Percentiles rank a stretch among this genome's conserved stretches.
Conservation (phyloP, 2,329 filamentous ascomycete species). For the Pseudogymnoascus sp. region DNA sequence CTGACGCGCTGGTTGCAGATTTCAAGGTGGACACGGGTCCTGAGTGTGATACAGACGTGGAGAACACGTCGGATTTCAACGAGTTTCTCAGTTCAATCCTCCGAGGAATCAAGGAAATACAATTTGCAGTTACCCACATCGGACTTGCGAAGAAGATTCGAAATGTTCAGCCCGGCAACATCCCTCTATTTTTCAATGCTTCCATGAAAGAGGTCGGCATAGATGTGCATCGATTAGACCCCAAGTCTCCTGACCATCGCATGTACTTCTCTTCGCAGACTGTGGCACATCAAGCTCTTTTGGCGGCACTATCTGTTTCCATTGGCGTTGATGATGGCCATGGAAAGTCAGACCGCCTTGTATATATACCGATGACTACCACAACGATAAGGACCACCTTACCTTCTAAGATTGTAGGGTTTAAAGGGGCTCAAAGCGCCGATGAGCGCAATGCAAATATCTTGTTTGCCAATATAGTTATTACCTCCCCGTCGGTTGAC, state of each 20-base stretch:
- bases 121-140: conserved; percentile 87
- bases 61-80: conserved; percentile 82
- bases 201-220: conserved; percentile 96
- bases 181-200: conserved; percentile 72
- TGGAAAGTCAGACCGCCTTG: conserved; percentile 72
- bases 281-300: conserved; percentile 86
- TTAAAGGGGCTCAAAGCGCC: conserved; percentile 59
- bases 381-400: conserved; percentile 90
- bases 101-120: conserved; percentile 89
- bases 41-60: conserved; percentile 51
- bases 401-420: conserved; percentile 85
- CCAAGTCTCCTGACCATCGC: conserved; percentile 85
- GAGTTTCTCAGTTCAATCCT: conserved; percentile 87
- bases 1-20: conserved; percentile 64
- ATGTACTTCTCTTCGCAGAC: conserved; percentile 97
- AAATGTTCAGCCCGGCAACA: conserved; percentile 54
- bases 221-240: conserved; percentile 83
- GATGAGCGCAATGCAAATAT: conserved; percentile 93
- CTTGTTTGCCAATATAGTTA: conserved; percentile 88
- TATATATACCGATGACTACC: conserved; percentile 96
- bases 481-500: conserved; percentile 92
- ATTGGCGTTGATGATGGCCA: conserved; percentile 86
- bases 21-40: conserved; percentile 54
- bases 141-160: conserved; percentile 75
- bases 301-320: conserved; percentile 86